Base-by-base conservation (phyloP, 2,329 filamentous ascomycete species). In the Nannizzia gypsea region DNA sequence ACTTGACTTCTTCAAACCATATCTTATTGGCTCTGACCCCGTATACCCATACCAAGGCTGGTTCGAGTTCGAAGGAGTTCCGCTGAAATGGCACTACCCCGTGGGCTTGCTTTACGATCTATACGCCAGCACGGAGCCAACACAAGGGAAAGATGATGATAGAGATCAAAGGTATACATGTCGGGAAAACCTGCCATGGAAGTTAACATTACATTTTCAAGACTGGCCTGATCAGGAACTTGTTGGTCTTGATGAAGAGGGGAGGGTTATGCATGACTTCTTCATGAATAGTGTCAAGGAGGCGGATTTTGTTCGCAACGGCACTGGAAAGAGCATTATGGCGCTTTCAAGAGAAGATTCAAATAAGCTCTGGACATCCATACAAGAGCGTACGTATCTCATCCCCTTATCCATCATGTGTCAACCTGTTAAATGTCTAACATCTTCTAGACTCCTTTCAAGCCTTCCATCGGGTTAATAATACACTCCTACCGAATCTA, bases 281-380 rank as follows among this genome's bases (percentile, higher is more conserved):
- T 88, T 83, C 67, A 83, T 86, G 59, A 87, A 88, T 64, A 83
- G 79, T 58, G 84, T 88, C 63, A 88, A 88, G 69, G 85, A 88
- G 79, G 90, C 91, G 31, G 90, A 96, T 73, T 95, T 90, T 66
- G 78, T 95, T 57, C 83, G 91, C 57, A 92, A 93, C 66, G 90
- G 90, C 50, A 93, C 88, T 59, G 90, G 89, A 15, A 90, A 92
- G 70, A 86, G 88, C 62, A 91, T 95, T 68, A 95, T 96, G 89
- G 86, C 85, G 59, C 77, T 96, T 68, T 90, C 87, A 62, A 91
- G 90, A 71, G 84, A 88, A 52, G 85, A 95, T 71, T 93, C 89
- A 13, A 89, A 85, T 6, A 82, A 86, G 34, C 78, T 96, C 36
- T 96, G 91, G 90, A 81, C 85, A 64, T 82, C 88, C 8, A 88